A percentile compares a stretch with the other conserved stretches of the same genome.
Conservation (phyloP, 805 yeast species). For the Yarrowia deformans region DNA sequence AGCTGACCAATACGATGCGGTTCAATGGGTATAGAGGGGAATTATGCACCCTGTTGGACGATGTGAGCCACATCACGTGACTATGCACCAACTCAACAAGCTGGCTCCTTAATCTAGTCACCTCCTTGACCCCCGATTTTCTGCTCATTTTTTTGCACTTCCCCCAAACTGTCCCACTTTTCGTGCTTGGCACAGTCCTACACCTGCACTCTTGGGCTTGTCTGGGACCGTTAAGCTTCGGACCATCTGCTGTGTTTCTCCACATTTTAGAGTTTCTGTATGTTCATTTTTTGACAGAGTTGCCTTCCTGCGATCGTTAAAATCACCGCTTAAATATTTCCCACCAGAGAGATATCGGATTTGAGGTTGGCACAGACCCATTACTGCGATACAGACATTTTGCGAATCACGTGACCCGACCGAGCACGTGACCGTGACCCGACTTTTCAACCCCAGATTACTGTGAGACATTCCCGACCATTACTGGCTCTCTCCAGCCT, state of each 20-base stretch:
- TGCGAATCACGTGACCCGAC: no score
- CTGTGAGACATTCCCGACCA: not conserved
- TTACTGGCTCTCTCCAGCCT: not conserved
- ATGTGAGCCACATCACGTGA: no score
- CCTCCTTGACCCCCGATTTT: no score
- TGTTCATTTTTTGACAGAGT: constrained; percentile 5
- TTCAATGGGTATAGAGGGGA: no score
- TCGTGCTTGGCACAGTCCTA: constrained; percentile 15
- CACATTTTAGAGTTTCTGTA: constrained; percentile 31
- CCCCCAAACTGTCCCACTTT: not conserved
- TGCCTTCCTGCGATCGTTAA: constrained; percentile 19
- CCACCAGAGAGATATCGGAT: no score
- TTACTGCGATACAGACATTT: not conserved
- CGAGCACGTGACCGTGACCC: not conserved
- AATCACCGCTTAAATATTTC: constrained; percentile 16
- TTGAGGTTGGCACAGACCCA: not conserved
- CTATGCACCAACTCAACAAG: no score
- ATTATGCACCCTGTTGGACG: no score
- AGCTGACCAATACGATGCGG: no score
- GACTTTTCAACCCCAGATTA: not conserved
- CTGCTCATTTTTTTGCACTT: no score
- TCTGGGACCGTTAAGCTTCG: not conserved
- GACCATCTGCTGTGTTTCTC: constrained; percentile 15
- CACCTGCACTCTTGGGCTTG: not conserved
- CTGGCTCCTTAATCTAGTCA: no score